Percentiles rank a stretch among this genome's conserved stretches.
Evolutionary conservation across 495 filamentous ascomycete species (phyloP).

Genomic region (Bacidia rubella): DNA sequence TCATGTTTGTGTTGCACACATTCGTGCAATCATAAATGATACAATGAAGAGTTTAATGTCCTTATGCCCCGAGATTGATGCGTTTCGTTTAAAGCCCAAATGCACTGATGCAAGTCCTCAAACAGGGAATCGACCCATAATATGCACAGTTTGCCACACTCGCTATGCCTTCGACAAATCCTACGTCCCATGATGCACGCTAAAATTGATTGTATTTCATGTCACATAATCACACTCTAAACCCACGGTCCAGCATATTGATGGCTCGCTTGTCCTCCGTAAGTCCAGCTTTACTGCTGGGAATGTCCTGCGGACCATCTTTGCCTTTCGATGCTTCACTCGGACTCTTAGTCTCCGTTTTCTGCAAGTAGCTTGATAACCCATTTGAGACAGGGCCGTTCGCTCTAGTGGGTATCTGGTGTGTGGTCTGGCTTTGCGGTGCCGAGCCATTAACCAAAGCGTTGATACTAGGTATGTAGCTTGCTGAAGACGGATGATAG

Average conservation of each 20-base stretch:
- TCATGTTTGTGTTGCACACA: no score
- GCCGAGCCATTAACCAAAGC: conserved; percentile 38
- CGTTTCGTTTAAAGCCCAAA: no score
- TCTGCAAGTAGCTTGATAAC: neutral
- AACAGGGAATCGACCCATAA: no score
- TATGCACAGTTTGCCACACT: neutral
- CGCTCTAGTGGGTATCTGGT: neutral
- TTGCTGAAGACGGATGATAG: conserved; percentile 13
- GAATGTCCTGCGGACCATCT: conserved; percentile 12
- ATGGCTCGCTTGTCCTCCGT: conserved; percentile 55
- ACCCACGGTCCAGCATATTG: conserved; percentile 42
- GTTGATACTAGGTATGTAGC: conserved; percentile 38
- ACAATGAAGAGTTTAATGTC: no score
- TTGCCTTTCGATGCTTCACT: conserved; percentile 5
- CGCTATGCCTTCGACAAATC: neutral
- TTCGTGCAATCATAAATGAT: no score
- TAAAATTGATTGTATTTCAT: neutral
- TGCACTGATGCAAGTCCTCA: no score
- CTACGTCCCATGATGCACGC: neutral
- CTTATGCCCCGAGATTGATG: no score
- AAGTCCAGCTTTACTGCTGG: conserved; percentile 13
- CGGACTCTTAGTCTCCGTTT: conserved; percentile 3
- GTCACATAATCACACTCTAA: conserved; percentile 2
- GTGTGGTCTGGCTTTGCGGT: conserved; percentile 7
- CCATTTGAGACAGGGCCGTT: neutral